These are phyloP conservation scores for Clonostachys solani DNA, from an alignment of 2,329 filamentous ascomycete species.

Conservation along the genomic window DNA sequence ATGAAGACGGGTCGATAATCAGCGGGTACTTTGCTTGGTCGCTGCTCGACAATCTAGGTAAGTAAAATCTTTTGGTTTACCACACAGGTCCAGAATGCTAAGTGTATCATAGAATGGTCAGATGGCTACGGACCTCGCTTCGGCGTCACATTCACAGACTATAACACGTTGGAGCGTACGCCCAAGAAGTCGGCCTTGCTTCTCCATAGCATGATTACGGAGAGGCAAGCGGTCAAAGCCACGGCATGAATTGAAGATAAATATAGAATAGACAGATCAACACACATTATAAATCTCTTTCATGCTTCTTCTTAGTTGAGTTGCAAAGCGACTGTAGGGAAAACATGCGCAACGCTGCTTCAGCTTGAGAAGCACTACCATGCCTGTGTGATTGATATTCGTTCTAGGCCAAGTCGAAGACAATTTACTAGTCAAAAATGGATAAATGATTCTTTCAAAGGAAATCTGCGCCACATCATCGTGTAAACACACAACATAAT, in stretches of 20 bases:
- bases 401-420: no score
- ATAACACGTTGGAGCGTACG: conserved; percentile 26
- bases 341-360: no score
- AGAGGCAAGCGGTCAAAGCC: neutral
- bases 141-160: conserved; percentile 29
- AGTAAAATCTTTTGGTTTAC: neutral
- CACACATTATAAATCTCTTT: no score
- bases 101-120: conserved; percentile 20
- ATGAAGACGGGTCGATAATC: conserved; percentile 8
- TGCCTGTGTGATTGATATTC: no score
- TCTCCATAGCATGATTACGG: conserved; percentile 4
- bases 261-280: no score
- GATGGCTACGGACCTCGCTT: conserved; percentile 31
- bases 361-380: no score
- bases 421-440: no score
- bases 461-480: no score
- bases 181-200: conserved; percentile 27
- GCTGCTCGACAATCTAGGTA: conserved; percentile 19
- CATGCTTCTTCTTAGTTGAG: no score
- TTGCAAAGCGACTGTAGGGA: no score
- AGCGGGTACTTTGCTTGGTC: conserved; percentile 24
- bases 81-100: neutral
- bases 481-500: no score
- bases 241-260: neutral
- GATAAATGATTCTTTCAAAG: no score